Evolutionary conservation across 176 grass and related monocot genomes (phyloP).

Genomic region (Rhipidocladum racemiflorum): DNA sequence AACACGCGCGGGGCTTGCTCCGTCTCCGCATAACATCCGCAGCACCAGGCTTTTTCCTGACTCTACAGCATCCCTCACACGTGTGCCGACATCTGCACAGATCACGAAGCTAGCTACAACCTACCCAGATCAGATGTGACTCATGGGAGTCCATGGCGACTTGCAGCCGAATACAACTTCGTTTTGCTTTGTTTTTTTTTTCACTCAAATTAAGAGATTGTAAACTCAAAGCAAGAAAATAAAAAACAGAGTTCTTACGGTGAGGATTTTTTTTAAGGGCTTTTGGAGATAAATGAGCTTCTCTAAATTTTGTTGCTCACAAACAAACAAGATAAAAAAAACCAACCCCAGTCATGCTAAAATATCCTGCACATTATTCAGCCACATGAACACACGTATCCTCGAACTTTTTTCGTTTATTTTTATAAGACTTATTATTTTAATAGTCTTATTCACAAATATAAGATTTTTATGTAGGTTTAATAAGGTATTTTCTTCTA

Average conservation of each 20-base stretch:
- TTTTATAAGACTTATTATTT: no score
- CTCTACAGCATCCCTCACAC: not conserved
- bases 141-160: not conserved
- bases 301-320: not conserved
- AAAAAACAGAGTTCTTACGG: not conserved
- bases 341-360: no score
- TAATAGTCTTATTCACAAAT: no score
- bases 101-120: not conserved
- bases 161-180: not conserved
- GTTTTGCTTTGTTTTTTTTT: not conserved
- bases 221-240: not conserved
- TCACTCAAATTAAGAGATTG: not conserved
- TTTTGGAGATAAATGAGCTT: not conserved
- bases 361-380: no score
- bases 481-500: no score
- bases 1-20: not conserved
- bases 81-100: not conserved
- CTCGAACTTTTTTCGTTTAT: no score
- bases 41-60: not conserved
- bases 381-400: no score
- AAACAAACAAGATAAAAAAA: not conserved
- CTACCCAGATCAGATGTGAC: no score
- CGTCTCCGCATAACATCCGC: not conserved
- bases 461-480: no score
- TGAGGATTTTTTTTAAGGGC: not conserved